Base-by-base conservation (phyloP, 1,139 yeast genomes). In the Saccharomyces hybrid region DNA sequence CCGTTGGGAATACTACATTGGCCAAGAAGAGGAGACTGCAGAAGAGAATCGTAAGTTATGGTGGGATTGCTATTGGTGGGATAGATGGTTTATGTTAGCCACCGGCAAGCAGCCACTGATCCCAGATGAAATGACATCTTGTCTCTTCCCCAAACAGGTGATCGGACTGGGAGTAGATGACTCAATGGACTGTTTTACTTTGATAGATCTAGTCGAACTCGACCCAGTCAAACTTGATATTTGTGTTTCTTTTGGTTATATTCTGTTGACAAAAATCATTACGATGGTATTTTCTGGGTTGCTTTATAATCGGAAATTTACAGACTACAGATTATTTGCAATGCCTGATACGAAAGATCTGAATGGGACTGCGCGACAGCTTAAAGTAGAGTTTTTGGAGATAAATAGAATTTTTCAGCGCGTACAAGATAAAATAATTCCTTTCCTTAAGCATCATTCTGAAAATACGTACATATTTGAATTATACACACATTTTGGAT, bases 41-140 rank as follows among this genome's bases (percentile, higher is more conserved):
- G 65, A 66, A 46, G 44, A 53, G 26, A 52, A 60, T 28, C 57
- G 68, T 46, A 38, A 31, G 13, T 19, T 60, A 4, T 66, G 64
- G 63, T 62, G 65, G 65, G 60, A 56, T 42, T 55, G 62, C 46
- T 58, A 55, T 31, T 55, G 60, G 58, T 62, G 66, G 67, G 66
- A 63, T 55, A 58, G 55, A 34, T 58, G 62, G 62, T 51, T 46
- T 31, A 46, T 61, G 5, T 25, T 52, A 5, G 31, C 48, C 11
- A 50, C 59, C 13, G 64, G 64, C 1, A 61, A 58, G 32, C 57
- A 58, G 2, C 51, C 55, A 8, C n/a, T 53, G 11, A 48, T 57
- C 5, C 29, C 50, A 14, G 56, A 53, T 13, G 46, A 51, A 16
- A 42, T 32, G 11, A 49, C 44, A 8, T 19, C 48, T 5, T 57